Conservation (phyloP, 83 land plant species). For the Picea engelmannii region DNA sequence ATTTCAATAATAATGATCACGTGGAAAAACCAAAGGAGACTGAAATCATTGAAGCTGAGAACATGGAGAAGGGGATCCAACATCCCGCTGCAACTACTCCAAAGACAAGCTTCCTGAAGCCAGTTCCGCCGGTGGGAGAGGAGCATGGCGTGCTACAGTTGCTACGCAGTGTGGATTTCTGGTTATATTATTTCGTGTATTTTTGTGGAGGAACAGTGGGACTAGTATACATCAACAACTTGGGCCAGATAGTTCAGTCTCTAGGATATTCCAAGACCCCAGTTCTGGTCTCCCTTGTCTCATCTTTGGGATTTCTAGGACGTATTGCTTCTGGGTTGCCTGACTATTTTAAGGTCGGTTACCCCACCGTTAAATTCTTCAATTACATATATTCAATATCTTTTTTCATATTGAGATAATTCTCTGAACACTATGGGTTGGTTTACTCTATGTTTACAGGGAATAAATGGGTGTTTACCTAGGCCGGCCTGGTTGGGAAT, state of each 20-base stretch:
- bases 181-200: conserved; percentile 54
- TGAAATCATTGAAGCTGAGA: neutral
- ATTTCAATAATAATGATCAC: neutral
- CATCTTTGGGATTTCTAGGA: conserved; percentile 66
- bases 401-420: neutral
- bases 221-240: conserved; percentile 60
- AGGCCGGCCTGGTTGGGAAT: conserved; percentile 62
- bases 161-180: conserved; percentile 42
- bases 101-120: neutral
- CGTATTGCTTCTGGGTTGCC: conserved; percentile 61
- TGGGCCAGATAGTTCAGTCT: conserved; percentile 62
- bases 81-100: too few species aligned
- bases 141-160: conserved; percentile 39
- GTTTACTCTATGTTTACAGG: neutral
- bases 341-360: neutral
- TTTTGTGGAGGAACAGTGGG: conserved; percentile 65
- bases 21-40: neutral
- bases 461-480: conserved; percentile 5
- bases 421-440: neutral
- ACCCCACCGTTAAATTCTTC: neutral
- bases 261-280: conserved; percentile 32
- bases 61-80: neutral
- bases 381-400: neutral
- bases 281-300: conserved; percentile 32
- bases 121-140: conserved; percentile 31